Evolutionary conservation across 306 rosid species (phyloP).

Genomic region (Parietaria judaica): DNA sequence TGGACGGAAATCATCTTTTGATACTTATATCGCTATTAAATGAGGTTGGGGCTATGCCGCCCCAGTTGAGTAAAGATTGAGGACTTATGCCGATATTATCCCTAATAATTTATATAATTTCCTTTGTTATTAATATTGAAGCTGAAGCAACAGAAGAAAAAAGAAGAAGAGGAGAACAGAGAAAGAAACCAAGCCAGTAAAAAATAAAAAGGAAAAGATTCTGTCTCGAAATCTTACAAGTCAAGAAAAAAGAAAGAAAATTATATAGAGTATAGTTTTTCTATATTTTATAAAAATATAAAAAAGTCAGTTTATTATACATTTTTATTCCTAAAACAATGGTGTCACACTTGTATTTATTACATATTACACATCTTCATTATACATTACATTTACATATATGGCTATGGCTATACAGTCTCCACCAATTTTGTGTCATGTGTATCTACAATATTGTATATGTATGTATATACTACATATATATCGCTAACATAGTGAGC

Average conservation of each 20-base stretch:
- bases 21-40: too few relatives aligned
- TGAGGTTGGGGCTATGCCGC: too few relatives aligned
- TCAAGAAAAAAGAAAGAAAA: not conserved
- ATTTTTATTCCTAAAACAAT: constrained; percentile 11
- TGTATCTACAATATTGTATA: constrained; percentile 19
- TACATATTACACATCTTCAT: constrained; percentile 19
- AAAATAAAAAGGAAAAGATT: not conserved
- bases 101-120: too few relatives aligned
- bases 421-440: constrained; percentile 23
- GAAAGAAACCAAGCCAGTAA: not conserved
- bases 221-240: not conserved
- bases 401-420: constrained; percentile 17
- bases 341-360: constrained; percentile 18
- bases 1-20: too few relatives aligned
- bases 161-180: not conserved
- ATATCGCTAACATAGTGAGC: constrained; percentile 9
- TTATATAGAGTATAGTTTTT: too few relatives aligned
- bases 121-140: too few relatives aligned
- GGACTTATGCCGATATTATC: too few relatives aligned
- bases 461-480: constrained; percentile 29
- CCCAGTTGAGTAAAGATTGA: too few relatives aligned
- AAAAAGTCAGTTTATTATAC: not conserved
- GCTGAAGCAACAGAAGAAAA: not conserved
- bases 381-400: constrained; percentile 30
- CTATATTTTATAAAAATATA: not conserved